phyloP scores from a whole-genome alignment of 202 grass and related monocot species.

The Setaria viridis region DNA sequence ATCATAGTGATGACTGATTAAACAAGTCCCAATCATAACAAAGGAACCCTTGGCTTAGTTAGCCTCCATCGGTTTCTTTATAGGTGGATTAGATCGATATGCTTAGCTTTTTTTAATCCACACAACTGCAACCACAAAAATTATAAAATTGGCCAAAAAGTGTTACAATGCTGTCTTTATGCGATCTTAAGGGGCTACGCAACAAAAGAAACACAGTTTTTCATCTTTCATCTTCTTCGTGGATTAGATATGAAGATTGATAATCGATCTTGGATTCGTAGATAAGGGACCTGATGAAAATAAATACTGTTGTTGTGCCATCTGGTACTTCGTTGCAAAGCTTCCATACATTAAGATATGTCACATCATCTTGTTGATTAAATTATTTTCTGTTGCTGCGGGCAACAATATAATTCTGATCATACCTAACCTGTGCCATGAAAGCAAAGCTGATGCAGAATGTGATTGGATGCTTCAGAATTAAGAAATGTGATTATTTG shows the following conservation, averaged over 20 bases:
- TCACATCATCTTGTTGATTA: conserved; percentile 47
- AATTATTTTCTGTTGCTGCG: conserved; percentile 24
- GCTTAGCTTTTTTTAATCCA: conserved; percentile 30
- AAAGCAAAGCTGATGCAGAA: conserved; percentile 40
- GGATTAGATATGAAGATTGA: background rate
- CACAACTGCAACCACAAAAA: background rate
- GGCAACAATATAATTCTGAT: conserved; percentile 43
- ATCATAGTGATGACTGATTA: background rate
- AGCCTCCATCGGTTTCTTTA: background rate
- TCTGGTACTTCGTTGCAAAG: conserved; percentile 34
- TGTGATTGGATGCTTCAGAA: conserved; percentile 51
- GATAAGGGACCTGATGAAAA: background rate
- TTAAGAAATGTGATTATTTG: conserved; percentile 17
- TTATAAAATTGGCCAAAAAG: background rate
- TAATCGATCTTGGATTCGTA: background rate
- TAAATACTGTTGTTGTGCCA: background rate
- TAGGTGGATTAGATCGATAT: conserved; percentile 22
- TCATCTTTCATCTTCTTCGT: background rate
- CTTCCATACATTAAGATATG: conserved; percentile 36
- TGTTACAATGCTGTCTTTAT: conserved; percentile 6
- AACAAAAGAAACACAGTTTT: conserved; percentile 4
- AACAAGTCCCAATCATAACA: conserved; percentile 31
- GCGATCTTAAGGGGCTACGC: conserved; percentile 7
- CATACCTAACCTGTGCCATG: conserved; percentile 31
- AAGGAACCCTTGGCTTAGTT: background rate